Percentiles rank a stretch among this genome's conserved stretches.
These are phyloP conservation scores for Podila epicladia DNA, from an alignment of 192 early-diverging fungal species.

Conservation along the genomic window DNA sequence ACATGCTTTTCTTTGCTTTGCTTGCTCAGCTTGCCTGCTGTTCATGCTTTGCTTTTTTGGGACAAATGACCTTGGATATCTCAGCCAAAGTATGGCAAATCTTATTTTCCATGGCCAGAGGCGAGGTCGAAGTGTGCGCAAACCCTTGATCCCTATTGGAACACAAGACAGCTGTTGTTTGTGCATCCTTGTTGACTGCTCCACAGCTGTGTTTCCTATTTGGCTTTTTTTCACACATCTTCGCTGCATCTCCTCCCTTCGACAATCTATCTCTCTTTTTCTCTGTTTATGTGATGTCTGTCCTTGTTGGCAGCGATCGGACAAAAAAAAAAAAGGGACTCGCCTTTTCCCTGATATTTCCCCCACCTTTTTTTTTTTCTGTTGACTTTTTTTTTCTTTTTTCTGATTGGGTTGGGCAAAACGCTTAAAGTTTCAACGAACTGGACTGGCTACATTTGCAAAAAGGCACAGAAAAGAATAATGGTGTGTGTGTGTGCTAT, in stretches of 20 bases:
- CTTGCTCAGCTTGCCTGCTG: too few relatives aligned
- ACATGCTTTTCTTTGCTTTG: too few relatives aligned
- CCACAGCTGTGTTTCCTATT: neutral
- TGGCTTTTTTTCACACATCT: neutral
- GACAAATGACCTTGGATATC: neutral
- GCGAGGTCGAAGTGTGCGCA: slow-evolving; percentile 21
- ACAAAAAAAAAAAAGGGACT: neutral
- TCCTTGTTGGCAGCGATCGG: neutral
- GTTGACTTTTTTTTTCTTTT: neutral
- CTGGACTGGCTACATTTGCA: neutral
- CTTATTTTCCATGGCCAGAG: slow-evolving; percentile 7
- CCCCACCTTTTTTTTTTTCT: neutral
- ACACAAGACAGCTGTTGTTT: too few relatives aligned
- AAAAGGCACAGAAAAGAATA: neutral
- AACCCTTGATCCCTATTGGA: slow-evolving; percentile 43
- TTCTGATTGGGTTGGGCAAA: neutral
- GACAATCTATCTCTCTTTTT: neutral
- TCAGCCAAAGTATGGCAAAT: neutral
- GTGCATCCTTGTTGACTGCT: too few relatives aligned
- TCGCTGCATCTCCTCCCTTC: neutral
- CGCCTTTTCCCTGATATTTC: slow-evolving; percentile 1
- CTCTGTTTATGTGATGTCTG: neutral
- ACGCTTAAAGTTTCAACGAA: neutral
- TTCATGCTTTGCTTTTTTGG: neutral
- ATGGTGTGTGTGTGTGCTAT: too few relatives aligned